phyloP scores from a whole-genome alignment of 2,329 filamentous ascomycete species.

The Beauveria rudraprayagi region DNA sequence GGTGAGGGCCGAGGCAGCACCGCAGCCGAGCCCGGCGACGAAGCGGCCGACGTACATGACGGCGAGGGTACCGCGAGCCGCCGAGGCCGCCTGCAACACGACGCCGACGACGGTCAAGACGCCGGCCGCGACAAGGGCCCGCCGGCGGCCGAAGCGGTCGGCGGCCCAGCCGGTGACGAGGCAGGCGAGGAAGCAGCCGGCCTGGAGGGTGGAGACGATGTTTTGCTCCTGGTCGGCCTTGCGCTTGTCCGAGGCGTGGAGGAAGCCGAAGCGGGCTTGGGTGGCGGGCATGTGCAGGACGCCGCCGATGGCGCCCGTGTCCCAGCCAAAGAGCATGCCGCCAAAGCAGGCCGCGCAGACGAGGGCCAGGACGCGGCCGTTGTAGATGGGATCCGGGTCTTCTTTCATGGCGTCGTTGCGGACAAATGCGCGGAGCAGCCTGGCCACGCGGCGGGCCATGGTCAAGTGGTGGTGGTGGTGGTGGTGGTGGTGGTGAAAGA shows the following conservation, averaged over 20 bases:
- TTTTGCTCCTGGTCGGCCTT: conserved; percentile 53
- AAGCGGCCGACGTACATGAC: conserved; percentile 60
- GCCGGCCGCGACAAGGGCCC: conserved; percentile 47
- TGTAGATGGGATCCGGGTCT: conserved; percentile 61
- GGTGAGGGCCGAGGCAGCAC: conserved; percentile 39
- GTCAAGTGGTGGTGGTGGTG: background rate
- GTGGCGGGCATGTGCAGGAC: conserved; percentile 54
- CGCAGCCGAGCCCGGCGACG: conserved; percentile 40
- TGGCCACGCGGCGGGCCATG: conserved; percentile 32
- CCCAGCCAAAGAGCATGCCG: conserved; percentile 45
- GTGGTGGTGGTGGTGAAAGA: no score
- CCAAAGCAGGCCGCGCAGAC: conserved; percentile 61
- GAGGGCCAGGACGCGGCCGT: conserved; percentile 58
- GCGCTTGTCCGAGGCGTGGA: conserved; percentile 17
- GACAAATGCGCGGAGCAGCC: conserved; percentile 47
- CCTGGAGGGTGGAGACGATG: conserved; percentile 63
- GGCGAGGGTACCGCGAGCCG: conserved; percentile 42
- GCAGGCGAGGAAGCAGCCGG: conserved; percentile 58
- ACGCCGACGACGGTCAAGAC: conserved; percentile 52
- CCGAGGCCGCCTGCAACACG: conserved; percentile 55
- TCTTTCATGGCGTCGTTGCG: conserved; percentile 64
- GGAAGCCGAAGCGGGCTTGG: conserved; percentile 35
- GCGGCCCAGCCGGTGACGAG: conserved; percentile 47
- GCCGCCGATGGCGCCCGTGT: conserved; percentile 60
- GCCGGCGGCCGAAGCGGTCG: conserved; percentile 47